A percentile compares a stretch with the other conserved stretches of the same genome.
phyloP scores from a whole-genome alignment of 257 asterid species.

The Rehmannia glutinosa region DNA sequence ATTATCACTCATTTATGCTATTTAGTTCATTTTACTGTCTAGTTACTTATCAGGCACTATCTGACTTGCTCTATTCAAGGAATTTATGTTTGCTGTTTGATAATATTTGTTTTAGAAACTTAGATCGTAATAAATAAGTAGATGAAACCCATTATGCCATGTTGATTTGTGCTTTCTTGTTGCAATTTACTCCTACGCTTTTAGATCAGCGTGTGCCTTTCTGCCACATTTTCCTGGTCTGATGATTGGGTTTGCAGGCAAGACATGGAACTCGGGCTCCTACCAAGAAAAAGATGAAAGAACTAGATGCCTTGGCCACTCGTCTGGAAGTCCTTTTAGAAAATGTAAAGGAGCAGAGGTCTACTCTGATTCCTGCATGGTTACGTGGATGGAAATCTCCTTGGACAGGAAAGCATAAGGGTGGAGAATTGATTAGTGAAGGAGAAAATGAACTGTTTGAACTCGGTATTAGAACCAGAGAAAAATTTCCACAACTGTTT shows the following conservation, averaged over 20 bases:
- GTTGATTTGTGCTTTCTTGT: background rate
- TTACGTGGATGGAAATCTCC: slow-evolving; percentile 82
- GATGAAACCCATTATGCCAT: background rate
- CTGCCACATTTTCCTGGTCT: slow-evolving; percentile 5
- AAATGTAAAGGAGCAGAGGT: slow-evolving; percentile 43
- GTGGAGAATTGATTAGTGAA: slow-evolving; percentile 79
- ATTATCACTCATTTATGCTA: background rate
- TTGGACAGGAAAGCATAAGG: slow-evolving; percentile 79
- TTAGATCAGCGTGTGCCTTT: background rate
- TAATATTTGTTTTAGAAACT: background rate
- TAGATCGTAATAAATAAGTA: background rate
- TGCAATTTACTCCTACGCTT: background rate
- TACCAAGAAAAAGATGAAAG: slow-evolving; percentile 79
- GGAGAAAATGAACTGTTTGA: slow-evolving; percentile 87
- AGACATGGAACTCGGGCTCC: slow-evolving; percentile 99
- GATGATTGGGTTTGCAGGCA: slow-evolving; percentile 50
- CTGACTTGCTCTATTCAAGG: background rate
- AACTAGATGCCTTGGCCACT: slow-evolving; percentile 55
- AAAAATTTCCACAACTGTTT: slow-evolving; percentile 63
- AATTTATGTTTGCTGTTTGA: background rate
- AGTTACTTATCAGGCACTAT: background rate
- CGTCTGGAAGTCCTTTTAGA: slow-evolving; percentile 55
- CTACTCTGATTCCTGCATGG: slow-evolving; percentile 72
- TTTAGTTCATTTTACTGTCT: background rate
- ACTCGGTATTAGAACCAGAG: slow-evolving; percentile 78